A percentile compares a stretch with the other conserved stretches of the same genome.
Evolutionary conservation across 768 basidiomycete genomes (phyloP).

Genomic region (Boletus pseudopeckii): DNA sequence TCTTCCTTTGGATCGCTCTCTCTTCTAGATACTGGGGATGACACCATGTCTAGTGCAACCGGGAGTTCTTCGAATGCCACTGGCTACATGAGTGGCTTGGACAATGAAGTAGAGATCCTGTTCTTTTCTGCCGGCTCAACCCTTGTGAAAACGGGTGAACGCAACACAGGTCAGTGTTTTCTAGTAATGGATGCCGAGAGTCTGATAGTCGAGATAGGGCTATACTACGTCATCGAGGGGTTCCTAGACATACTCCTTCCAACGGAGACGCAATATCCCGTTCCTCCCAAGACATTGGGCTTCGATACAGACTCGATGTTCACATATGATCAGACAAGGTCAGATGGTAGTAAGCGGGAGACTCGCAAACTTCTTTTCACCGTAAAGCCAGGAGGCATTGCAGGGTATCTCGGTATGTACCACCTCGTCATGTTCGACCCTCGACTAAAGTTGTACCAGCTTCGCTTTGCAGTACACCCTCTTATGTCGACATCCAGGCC

Average conservation of each 20-base stretch:
- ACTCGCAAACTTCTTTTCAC: slow-evolving; percentile 80
- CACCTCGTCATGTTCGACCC: neutral
- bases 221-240: slow-evolving; percentile 95
- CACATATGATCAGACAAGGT: slow-evolving; percentile 30
- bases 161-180: slow-evolving; percentile 64
- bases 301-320: slow-evolving; percentile 39
- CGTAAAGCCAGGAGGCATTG: slow-evolving; percentile 95
- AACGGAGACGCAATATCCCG: slow-evolving; percentile 10
- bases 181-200: neutral
- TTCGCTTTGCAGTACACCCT: slow-evolving; percentile 85
- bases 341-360: slow-evolving; percentile 31
- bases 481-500: slow-evolving; percentile 94
- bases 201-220: slow-evolving; percentile 39
- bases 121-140: slow-evolving; percentile 87
- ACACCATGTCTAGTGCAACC: slow-evolving; percentile 60
- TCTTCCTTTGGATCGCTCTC: slow-evolving; percentile 77
- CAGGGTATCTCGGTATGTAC: slow-evolving; percentile 81
- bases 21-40: slow-evolving; percentile 67
- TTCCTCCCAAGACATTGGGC: slow-evolving; percentile 12
- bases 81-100: slow-evolving; percentile 73
- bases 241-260: slow-evolving; percentile 90
- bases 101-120: slow-evolving; percentile 95
- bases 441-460: slow-evolving; percentile 41
- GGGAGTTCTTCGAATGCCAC: slow-evolving; percentile 52
- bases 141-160: slow-evolving; percentile 85